These are phyloP conservation scores for Arthrobotrys sinensis DNA, from an alignment of 2,329 filamentous ascomycete species.

Conservation along the genomic window DNA sequence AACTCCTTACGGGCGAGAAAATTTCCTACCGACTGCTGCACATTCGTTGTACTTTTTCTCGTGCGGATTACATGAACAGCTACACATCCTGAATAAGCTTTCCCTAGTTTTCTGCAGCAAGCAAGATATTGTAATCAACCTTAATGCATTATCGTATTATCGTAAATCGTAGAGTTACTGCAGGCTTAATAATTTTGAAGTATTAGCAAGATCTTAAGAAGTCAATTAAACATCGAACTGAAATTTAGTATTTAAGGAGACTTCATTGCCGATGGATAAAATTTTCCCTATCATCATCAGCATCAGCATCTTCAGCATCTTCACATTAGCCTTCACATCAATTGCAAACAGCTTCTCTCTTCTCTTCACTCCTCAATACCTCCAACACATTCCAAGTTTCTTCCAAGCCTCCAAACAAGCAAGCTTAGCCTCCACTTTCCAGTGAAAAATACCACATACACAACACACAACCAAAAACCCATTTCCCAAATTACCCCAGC, in stretches of 20 bases:
- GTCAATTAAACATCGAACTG: not conserved
- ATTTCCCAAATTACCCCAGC: not conserved
- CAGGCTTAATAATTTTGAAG: slow-evolving; percentile 24
- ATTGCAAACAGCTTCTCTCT: not conserved
- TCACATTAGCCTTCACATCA: slow-evolving; percentile 24
- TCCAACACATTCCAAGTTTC: slow-evolving; percentile 1
- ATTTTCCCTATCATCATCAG: slow-evolving; percentile 39
- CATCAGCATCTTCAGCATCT: slow-evolving; percentile 24
- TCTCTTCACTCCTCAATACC: slow-evolving; percentile 5
- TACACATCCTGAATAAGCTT: slow-evolving; percentile 18
- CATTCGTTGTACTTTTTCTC: too few relatives aligned
- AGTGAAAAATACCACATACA: slow-evolving; percentile 46
- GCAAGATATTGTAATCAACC: slow-evolving; percentile 32
- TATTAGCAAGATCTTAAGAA: not conserved
- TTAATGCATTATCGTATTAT: not conserved
- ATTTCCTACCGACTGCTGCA: too few relatives aligned
- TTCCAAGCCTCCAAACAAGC: slow-evolving; percentile 9
- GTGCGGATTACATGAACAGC: slow-evolving; percentile 2
- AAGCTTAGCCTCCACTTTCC: slow-evolving; percentile 38
- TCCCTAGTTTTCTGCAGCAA: not conserved
- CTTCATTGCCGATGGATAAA: not conserved
- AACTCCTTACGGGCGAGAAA: slow-evolving; percentile 24
- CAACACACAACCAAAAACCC: slow-evolving; percentile 15
- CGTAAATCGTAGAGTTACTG: not conserved
- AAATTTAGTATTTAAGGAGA: slow-evolving; percentile 37